phyloP scores from a whole-genome alignment of 2,329 filamentous ascomycete genomes.

The Colletotrichum sp. region DNA sequence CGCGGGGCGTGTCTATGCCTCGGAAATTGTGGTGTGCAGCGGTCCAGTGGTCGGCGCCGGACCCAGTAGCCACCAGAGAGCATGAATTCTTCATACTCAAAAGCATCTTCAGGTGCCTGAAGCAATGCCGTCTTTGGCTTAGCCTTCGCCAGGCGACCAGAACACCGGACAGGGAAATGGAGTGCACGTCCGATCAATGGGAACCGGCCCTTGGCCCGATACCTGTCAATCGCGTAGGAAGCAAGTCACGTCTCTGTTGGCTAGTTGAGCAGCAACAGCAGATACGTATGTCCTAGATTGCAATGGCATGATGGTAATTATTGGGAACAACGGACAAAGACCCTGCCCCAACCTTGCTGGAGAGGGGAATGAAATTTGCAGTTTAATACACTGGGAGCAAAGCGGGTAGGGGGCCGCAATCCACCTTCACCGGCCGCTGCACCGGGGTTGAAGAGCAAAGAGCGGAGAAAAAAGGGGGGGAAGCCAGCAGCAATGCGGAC shows the following conservation, averaged over 20 bases:
- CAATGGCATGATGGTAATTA: neutral
- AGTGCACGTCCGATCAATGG: neutral
- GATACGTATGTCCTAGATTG: neutral
- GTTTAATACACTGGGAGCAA: neutral
- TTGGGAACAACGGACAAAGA: neutral
- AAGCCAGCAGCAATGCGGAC: neutral
- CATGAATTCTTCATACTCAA: neutral
- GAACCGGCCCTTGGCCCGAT: neutral
- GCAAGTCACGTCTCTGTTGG: neutral
- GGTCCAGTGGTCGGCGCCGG: neutral
- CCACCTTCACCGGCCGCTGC: neutral
- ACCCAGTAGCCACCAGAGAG: neutral
- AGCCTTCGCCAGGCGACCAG: neutral
- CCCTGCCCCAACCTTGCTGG: neutral
- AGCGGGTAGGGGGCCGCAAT: neutral
- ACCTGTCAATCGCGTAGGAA: neutral
- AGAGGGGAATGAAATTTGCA: neutral
- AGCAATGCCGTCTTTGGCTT: neutral
- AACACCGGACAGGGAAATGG: neutral
- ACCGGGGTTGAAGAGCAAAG: neutral
- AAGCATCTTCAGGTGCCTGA: neutral
- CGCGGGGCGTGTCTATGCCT: neutral
- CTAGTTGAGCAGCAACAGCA: neutral
- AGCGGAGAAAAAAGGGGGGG: neutral
- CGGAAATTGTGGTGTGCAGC: constrained; percentile 18